These are phyloP conservation scores for Cutaneotrichosporon mucoides DNA, from an alignment of 1,284 basidiomycete genomes.

Conservation along the genomic window DNA sequence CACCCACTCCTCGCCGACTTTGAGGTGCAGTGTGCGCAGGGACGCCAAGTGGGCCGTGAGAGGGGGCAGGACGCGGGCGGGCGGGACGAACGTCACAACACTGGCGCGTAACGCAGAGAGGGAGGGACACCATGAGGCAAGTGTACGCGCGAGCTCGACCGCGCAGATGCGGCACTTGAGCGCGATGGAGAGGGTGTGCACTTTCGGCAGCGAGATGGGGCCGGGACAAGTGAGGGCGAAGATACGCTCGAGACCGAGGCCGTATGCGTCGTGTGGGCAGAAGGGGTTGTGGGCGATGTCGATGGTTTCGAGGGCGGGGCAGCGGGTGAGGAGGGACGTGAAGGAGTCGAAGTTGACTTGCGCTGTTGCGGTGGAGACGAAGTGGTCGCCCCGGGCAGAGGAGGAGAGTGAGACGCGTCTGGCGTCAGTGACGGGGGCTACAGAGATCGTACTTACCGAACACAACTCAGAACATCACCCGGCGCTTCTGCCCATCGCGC, in stretches of 20 bases:
- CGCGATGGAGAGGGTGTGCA: background rate
- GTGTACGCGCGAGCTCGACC: background rate
- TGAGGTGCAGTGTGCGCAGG: conserved; percentile 3
- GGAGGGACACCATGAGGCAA: background rate
- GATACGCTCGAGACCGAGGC: background rate
- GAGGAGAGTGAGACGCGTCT: background rate
- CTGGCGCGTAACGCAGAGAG: background rate
- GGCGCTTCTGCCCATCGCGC: background rate
- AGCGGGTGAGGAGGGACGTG: background rate
- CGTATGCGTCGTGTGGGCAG: conserved; percentile 7
- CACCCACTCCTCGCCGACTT: background rate
- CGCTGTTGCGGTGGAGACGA: background rate
- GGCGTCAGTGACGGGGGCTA: background rate
- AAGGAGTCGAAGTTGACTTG: background rate
- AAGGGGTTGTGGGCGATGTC: conserved; percentile 8
- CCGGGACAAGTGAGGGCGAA: background rate
- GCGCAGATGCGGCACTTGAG: conserved; percentile 6
- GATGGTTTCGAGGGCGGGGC: background rate
- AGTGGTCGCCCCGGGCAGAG: background rate
- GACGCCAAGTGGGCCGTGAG: background rate
- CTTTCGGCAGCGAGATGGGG: background rate
- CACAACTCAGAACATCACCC: background rate
- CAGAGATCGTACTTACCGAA: background rate
- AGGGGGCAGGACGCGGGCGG: background rate
- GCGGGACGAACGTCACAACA: background rate